A percentile compares a stretch with the other conserved stretches of the same genome.
phyloP scores from a whole-genome alignment of 78 protist species.

The Dictyostelium firmibasis region DNA sequence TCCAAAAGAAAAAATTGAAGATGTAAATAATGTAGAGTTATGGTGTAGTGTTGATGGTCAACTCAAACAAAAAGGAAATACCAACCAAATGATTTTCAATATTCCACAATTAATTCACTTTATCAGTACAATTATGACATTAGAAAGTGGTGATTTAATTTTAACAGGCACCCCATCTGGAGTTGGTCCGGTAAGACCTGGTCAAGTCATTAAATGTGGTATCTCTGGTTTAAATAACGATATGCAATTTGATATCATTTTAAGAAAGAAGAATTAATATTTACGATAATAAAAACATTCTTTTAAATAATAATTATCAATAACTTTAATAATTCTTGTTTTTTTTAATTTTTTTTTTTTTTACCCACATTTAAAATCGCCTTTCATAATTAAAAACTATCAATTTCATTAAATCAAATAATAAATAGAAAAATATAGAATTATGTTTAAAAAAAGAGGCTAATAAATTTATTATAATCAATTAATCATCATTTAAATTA shows the following conservation, averaged over 20 bases:
- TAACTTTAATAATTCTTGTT: too few species aligned
- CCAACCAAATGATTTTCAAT: slow-evolving; percentile 63
- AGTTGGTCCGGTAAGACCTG: slow-evolving; percentile 76
- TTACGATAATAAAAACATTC: too few species aligned
- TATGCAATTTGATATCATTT: slow-evolving; percentile 43
- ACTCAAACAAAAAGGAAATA: slow-evolving; percentile 70
- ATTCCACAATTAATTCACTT: slow-evolving; percentile 69
- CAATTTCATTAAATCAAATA: too few species aligned
- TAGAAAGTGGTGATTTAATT: slow-evolving; percentile 77
- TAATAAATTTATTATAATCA: neutral
- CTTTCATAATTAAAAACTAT: too few species aligned
- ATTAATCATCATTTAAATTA: slow-evolving; percentile 8
- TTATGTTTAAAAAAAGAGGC: neutral
- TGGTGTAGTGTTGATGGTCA: slow-evolving; percentile 79
- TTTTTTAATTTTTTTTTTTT: too few species aligned
- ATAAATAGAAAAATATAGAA: too few species aligned
- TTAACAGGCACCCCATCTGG: slow-evolving; percentile 82
- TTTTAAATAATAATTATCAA: too few species aligned
- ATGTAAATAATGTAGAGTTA: slow-evolving; percentile 44
- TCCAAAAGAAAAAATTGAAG: slow-evolving; percentile 69
- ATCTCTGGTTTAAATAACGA: slow-evolving; percentile 23
- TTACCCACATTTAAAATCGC: too few species aligned
- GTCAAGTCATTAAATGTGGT: slow-evolving; percentile 65
- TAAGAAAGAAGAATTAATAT: slow-evolving; percentile 13
- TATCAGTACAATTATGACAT: slow-evolving; percentile 78